These are phyloP conservation scores for Taxillus chinensis DNA, from an alignment of 164 flowering plant genomes.

Conservation along the genomic window DNA sequence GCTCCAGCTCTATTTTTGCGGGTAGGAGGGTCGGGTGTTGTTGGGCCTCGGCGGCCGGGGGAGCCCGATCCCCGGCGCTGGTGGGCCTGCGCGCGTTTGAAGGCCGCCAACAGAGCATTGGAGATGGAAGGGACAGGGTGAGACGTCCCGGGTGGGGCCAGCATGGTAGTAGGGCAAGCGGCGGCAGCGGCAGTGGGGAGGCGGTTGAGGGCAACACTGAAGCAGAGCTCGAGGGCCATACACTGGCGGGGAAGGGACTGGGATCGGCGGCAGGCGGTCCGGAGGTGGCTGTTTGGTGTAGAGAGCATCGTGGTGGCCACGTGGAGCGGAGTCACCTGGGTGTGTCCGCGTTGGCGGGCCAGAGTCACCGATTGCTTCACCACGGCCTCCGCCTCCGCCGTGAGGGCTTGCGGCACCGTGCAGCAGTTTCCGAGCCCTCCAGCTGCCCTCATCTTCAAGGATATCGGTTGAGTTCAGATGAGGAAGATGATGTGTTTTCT, in stretches of 20 bases:
- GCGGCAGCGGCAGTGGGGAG: constrained; percentile 55
- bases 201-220: constrained; percentile 95
- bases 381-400: constrained; percentile 60
- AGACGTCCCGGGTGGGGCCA: constrained; percentile 25
- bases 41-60: constrained; percentile 79
- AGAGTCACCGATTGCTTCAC: constrained; percentile 76
- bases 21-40: constrained; percentile 43
- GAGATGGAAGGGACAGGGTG: constrained; percentile 67
- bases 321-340: constrained; percentile 95
- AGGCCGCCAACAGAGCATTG: constrained; percentile 90
- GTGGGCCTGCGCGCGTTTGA: constrained; percentile 96
- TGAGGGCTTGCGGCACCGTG: constrained; percentile 76
- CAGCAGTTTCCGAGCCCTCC: constrained; percentile 22
- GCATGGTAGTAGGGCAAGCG: constrained; percentile 30
- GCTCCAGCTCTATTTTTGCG: constrained; percentile 84
- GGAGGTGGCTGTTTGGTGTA: constrained; percentile 51
- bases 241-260: constrained; percentile 93
- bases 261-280: constrained; percentile 70
- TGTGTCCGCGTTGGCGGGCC: constrained; percentile 78
- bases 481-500: no score
- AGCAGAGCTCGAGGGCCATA: constrained; percentile 91
- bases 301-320: constrained; percentile 93
- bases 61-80: constrained; percentile 64
- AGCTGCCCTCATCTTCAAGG: constrained; percentile 59
- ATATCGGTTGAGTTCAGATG: no score